Evolutionary conservation across 768 basidiomycete species (phyloP).

Genomic region (Mycena vulgaris): DNA sequence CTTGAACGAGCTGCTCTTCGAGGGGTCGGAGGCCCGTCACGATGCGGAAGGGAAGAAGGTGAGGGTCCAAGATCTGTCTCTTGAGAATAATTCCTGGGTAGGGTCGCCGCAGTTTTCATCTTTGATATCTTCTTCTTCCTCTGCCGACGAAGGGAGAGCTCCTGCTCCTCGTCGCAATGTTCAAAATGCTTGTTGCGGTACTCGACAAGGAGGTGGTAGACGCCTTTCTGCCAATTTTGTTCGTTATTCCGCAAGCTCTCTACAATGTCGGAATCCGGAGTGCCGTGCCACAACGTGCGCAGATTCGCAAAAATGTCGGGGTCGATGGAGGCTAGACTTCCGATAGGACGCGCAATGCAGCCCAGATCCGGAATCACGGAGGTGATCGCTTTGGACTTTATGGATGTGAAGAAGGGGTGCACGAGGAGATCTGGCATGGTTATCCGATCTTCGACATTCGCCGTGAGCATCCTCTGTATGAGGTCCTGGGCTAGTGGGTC

Average conservation of each 20-base stretch:
- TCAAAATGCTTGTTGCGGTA: conserved; percentile 86
- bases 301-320: conserved; percentile 92
- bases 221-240: conserved; percentile 95
- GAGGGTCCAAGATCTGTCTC: conserved; percentile 46
- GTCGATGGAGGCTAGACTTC: conserved; percentile 79
- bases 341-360: conserved; percentile 79
- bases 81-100: conserved; percentile 44
- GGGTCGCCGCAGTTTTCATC: conserved; percentile 43
- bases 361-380: conserved; percentile 72
- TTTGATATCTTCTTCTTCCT: conserved; percentile 55
- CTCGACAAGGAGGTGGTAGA: conserved; percentile 91
- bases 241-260: conserved; percentile 74
- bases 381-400: conserved; percentile 60
- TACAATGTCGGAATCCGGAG: conserved; percentile 80
- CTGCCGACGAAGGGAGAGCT: conserved; percentile 54
- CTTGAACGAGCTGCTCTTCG: conserved; percentile 62
- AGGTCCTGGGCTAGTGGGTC: conserved; percentile 82
- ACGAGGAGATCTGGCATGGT: conserved; percentile 84
- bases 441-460: conserved; percentile 81
- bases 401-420: conserved; percentile 84
- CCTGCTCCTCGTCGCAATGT: conserved; percentile 82
- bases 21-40: conserved; percentile 75
- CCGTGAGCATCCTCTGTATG: conserved; percentile 84
- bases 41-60: conserved; percentile 62
- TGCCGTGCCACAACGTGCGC: conserved; percentile 91